Conservation (phyloP, 1,139 yeast genomes). For the Arxiozyma slooffiae region DNA sequence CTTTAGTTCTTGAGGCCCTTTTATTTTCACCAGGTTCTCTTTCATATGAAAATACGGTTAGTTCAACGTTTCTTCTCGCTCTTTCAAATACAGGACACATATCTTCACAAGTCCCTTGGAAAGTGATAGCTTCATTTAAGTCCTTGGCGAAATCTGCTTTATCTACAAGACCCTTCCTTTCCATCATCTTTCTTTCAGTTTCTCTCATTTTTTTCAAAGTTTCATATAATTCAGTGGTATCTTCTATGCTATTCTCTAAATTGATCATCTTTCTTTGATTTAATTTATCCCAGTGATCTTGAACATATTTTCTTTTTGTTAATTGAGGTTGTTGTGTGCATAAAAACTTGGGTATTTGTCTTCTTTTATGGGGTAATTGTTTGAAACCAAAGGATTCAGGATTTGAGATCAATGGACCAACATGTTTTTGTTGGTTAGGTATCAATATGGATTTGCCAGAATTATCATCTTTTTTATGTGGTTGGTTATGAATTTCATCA, state of each 20-base stretch:
- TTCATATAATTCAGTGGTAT: conserved; percentile 42
- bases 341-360: conserved; percentile 32
- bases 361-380: conserved; percentile 11
- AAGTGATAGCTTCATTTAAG: conserved; percentile 74
- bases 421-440: not conserved
- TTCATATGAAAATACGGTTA: conserved; percentile 75
- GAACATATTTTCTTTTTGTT: conserved; percentile 22
- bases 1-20: conserved; percentile 51
- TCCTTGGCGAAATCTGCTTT: conserved; percentile 76
- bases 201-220: conserved; percentile 66
- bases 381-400: conserved; percentile 20
- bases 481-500: not conserved
- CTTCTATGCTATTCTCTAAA: conserved; percentile 37
- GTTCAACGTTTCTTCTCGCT: conserved; percentile 77
- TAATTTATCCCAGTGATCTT: conserved; percentile 45
- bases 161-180: conserved; percentile 72
- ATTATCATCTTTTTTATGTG: not conserved
- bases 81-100: conserved; percentile 96
- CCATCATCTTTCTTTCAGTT: conserved; percentile 71
- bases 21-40: conserved; percentile 49
- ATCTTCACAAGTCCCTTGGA: conserved; percentile 79
- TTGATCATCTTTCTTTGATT: conserved; percentile 42
- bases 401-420: conserved; percentile 14
- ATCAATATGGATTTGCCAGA: not conserved
- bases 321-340: conserved; percentile 32